Percentiles rank a stretch among this genome's conserved stretches.
These are phyloP conservation scores for Typha latifolia DNA, from an alignment of 176 grass and related monocot genomes.

Conservation along the genomic window DNA sequence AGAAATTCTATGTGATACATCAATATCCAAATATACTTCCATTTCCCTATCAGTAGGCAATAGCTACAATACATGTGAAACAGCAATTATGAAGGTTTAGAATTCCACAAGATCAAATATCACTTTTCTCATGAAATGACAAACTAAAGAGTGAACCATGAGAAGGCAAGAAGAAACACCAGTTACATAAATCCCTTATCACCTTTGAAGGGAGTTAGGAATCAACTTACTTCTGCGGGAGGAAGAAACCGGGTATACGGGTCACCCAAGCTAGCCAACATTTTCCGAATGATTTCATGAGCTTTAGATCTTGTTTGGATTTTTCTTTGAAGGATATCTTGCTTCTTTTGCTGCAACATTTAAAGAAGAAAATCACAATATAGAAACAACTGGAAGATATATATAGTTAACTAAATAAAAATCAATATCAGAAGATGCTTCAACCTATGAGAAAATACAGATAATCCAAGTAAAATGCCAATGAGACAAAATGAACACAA, in stretches of 20 bases:
- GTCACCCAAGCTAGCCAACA: constrained; percentile 83
- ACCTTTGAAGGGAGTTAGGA: neutral
- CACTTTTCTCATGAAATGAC: neutral
- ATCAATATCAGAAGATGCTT: neutral
- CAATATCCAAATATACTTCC: no score
- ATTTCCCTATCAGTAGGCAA: no score
- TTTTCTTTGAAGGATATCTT: constrained; percentile 55
- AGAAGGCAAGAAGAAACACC: neutral
- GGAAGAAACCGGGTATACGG: constrained; percentile 86
- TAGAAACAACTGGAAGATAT: neutral
- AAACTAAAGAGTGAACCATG: neutral
- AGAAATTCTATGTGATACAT: no score
- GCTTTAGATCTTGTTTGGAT: constrained; percentile 72
- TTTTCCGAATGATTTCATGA: constrained; percentile 71
- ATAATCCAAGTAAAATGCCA: no score
- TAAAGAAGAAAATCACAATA: neutral
- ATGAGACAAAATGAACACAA: no score
- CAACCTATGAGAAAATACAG: no score
- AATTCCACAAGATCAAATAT: neutral
- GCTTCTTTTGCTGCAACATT: constrained; percentile 61
- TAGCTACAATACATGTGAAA: no score
- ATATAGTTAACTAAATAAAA: neutral
- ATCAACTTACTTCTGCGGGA: constrained; percentile 55
- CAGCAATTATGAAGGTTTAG: no score
- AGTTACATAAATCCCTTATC: neutral